phyloP scores from a whole-genome alignment of 1,139 yeast species.

The Debaryomycetaceae sp. region DNA sequence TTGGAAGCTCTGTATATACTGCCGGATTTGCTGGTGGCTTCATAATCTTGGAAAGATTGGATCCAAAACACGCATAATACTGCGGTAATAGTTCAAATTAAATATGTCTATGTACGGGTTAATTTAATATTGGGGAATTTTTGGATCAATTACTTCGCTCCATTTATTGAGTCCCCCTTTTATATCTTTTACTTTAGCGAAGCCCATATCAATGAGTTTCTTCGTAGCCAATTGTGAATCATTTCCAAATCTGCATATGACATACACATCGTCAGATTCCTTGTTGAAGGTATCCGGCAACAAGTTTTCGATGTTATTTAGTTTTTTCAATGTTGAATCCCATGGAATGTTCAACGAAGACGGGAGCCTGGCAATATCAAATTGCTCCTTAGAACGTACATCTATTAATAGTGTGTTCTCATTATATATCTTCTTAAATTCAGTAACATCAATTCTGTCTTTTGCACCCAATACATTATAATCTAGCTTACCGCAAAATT shows the following conservation, averaged over 20 bases:
- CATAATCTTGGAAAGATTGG: slow-evolving; percentile 58
- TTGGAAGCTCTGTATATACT: slow-evolving; percentile 57
- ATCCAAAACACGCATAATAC: slow-evolving; percentile 14
- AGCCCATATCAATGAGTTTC: slow-evolving; percentile 45
- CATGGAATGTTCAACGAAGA: slow-evolving; percentile 64
- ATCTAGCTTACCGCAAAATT: slow-evolving; percentile 68
- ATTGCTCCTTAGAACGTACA: slow-evolving; percentile 82
- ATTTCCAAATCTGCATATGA: slow-evolving; percentile 85
- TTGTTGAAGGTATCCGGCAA: slow-evolving; percentile 23
- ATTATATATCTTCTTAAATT: slow-evolving; percentile 24
- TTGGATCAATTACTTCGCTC: slow-evolving; percentile 58
- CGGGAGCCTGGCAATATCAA: slow-evolving; percentile 58
- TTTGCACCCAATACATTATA: slow-evolving; percentile 40
- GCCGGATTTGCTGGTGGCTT: slow-evolving; percentile 69
- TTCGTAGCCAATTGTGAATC: slow-evolving; percentile 82
- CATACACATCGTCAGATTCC: slow-evolving; percentile 26
- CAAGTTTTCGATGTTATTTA: slow-evolving; percentile 20
- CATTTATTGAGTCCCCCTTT: slow-evolving; percentile 77
- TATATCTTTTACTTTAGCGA: slow-evolving; percentile 58
- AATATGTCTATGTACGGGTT: no score
- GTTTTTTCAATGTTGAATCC: slow-evolving; percentile 41
- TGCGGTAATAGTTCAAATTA: not conserved
- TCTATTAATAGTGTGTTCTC: slow-evolving; percentile 49
- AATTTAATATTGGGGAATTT: slow-evolving; percentile 67
- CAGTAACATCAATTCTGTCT: slow-evolving; percentile 49